phyloP scores from a whole-genome alignment of 768 basidiomycete genomes.

The Pleurotus ostreatus region DNA sequence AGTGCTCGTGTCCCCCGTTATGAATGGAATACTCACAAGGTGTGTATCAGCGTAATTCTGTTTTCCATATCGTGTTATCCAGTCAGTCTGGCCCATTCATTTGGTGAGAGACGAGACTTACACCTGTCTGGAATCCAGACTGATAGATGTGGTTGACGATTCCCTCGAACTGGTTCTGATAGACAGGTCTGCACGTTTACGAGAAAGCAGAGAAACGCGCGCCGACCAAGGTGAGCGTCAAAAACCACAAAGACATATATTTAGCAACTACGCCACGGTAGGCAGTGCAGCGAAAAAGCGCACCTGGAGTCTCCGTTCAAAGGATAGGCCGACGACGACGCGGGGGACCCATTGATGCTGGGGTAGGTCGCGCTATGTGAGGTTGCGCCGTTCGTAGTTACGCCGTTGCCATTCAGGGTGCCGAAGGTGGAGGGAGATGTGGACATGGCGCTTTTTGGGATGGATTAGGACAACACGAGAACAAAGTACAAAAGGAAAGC shows the following conservation, averaged over 20 bases:
- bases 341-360: slow-evolving; percentile 26
- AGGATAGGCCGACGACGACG: slow-evolving; percentile 38
- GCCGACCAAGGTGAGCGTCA: neutral
- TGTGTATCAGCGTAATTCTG: slow-evolving; percentile 84
- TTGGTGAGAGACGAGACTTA: slow-evolving; percentile 34
- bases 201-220: slow-evolving; percentile 11
- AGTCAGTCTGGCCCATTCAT: slow-evolving; percentile 8
- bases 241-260: slow-evolving; percentile 7
- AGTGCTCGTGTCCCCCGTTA: slow-evolving; percentile 7
- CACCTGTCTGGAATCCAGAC: slow-evolving; percentile 77
- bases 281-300: slow-evolving; percentile 25
- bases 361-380: slow-evolving; percentile 33
- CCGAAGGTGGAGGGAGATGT: slow-evolving; percentile 27
- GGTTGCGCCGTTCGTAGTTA: slow-evolving; percentile 45
- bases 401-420: slow-evolving; percentile 48
- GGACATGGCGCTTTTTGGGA: slow-evolving; percentile 16
- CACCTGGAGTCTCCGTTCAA: slow-evolving; percentile 60
- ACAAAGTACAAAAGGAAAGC: neutral
- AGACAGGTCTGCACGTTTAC: slow-evolving; percentile 34
- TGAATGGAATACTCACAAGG: slow-evolving; percentile 45
- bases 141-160: slow-evolving; percentile 78
- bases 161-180: slow-evolving; percentile 68
- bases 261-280: neutral
- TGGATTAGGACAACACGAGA: neutral
- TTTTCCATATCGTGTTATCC: slow-evolving; percentile 9